Conservation (phyloP, 352 stramenopile genomes). For the Pythium graminicola region DNA sequence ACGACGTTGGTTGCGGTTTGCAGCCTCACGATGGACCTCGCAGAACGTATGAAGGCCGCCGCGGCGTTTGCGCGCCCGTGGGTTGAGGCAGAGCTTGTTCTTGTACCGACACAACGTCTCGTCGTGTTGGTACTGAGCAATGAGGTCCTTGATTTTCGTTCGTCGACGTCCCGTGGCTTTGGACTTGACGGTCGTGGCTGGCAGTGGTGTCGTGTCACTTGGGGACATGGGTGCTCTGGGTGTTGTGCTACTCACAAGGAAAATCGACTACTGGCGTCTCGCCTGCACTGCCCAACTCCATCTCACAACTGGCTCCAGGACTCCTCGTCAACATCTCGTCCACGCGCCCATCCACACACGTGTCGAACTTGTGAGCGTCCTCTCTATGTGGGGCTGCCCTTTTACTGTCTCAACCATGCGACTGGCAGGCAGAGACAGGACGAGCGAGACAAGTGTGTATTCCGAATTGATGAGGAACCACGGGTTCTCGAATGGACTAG, state of each 20-base stretch:
- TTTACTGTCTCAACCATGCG: background rate
- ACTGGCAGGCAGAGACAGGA: constrained; percentile 7
- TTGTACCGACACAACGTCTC: constrained; percentile 20
- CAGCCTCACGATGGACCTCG: constrained; percentile 20
- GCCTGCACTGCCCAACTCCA: too few species aligned
- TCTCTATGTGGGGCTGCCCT: constrained; percentile 6
- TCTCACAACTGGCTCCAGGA: background rate
- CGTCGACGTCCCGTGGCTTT: constrained; percentile 3
- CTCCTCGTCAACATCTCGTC: background rate
- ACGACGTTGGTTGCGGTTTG: constrained; percentile 22
- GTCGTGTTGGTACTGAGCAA: constrained; percentile 18
- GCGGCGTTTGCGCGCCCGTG: constrained; percentile 13
- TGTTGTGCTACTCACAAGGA: background rate
- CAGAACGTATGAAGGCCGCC: constrained; percentile 24
- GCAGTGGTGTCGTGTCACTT: too few species aligned
- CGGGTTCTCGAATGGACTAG: too few species aligned
- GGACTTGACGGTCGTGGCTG: background rate
- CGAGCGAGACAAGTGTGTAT: too few species aligned
- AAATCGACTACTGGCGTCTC: constrained; percentile 11
- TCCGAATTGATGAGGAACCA: too few species aligned
- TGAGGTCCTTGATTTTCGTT: constrained; percentile 11
- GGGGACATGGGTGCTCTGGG: too few species aligned
- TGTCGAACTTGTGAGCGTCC: background rate
- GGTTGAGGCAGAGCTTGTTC: constrained; percentile 22
- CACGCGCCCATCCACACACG: background rate